Evolutionary conservation across 257 asterid genomes (phyloP).

Genomic region (Ligustrum vulgare): DNA sequence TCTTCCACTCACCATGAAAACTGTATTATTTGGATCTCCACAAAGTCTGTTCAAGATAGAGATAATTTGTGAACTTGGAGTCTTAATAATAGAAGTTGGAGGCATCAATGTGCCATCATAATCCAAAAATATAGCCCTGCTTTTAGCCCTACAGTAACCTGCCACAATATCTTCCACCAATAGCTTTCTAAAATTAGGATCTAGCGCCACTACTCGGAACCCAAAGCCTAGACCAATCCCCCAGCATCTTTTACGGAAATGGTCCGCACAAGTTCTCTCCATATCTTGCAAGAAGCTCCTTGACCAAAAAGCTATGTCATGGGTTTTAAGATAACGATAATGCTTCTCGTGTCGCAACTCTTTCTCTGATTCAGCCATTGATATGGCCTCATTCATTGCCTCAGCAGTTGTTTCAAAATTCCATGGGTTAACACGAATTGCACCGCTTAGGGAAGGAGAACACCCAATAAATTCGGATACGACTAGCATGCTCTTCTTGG

Average conservation of each 20-base stretch:
- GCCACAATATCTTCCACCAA: conserved; percentile 62
- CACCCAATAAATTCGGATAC: conserved; percentile 83
- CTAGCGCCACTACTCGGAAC: conserved; percentile 75
- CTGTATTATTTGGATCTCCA: conserved; percentile 53
- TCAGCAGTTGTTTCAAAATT: conserved; percentile 73
- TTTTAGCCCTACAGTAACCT: conserved; percentile 53
- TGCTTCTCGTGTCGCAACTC: conserved; percentile 80
- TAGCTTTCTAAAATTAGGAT: conserved; percentile 76
- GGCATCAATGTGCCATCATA: conserved; percentile 90
- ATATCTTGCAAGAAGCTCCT: conserved; percentile 82
- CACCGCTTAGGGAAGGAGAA: conserved; percentile 85
- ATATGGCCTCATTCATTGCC: conserved; percentile 72
- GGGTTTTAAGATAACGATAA: conserved; percentile 73
- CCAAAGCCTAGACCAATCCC: conserved; percentile 86
- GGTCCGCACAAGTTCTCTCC: conserved; percentile 82
- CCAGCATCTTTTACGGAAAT: conserved; percentile 72
- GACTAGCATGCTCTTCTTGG: conserved; percentile 76
- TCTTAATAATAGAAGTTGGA: conserved; percentile 58
- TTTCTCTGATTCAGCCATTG: conserved; percentile 69
- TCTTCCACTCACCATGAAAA: conserved; percentile 81
- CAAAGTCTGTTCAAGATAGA: conserved; percentile 65
- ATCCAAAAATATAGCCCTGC: conserved; percentile 79
- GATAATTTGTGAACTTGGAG: conserved; percentile 61
- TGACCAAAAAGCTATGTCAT: conserved; percentile 73
- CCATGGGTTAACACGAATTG: conserved; percentile 83